Evolutionary conservation across 805 yeast genomes (phyloP).

Genomic region (Teunomyces stri): DNA sequence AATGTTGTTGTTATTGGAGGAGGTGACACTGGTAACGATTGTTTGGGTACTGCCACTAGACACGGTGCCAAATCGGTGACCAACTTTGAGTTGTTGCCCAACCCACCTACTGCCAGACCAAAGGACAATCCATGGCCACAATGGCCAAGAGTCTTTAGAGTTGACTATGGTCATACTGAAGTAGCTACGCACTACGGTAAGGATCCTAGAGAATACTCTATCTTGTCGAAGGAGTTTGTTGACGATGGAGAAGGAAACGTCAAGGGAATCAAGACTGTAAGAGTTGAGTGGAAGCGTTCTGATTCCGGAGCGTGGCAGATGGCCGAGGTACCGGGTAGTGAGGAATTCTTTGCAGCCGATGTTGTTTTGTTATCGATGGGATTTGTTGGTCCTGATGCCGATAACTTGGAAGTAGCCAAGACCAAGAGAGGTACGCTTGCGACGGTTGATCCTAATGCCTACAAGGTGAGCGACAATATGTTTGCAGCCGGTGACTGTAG

Average conservation of each 20-base stretch:
- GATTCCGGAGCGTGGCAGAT: conserved; percentile 98
- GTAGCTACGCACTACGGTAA: conserved; percentile 92
- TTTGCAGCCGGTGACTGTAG: conserved; percentile 99
- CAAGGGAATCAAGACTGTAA: conserved; percentile 89
- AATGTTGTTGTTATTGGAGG: conserved; percentile 97
- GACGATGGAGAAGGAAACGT: conserved; percentile 95
- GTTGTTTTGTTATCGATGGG: conserved; percentile 95
- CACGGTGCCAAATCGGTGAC: conserved; percentile 94
- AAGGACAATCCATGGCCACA: conserved; percentile 99
- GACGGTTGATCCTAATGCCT: conserved; percentile 58
- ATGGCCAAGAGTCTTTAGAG: conserved; percentile 98
- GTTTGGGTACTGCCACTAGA: conserved; percentile 95
- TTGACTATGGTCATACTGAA: conserved; percentile 96
- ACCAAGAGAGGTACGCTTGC: conserved; percentile 84
- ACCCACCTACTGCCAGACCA: conserved; percentile 81
- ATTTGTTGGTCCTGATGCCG: conserved; percentile 92
- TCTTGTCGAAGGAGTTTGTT: conserved; percentile 90
- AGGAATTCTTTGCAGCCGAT: conserved; percentile 93
- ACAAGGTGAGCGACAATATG: conserved; percentile 68
- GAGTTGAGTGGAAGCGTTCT: conserved; percentile 97
- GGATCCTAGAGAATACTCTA: conserved; percentile 97
- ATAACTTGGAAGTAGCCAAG: conserved; percentile 63
- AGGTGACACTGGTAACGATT: conserved; percentile 99
- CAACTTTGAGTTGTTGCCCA: conserved; percentile 92
- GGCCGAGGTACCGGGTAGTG: conserved; percentile 95